phyloP scores from a whole-genome alignment of 495 filamentous ascomycete genomes.

The Aspergillus heteromorphus region DNA sequence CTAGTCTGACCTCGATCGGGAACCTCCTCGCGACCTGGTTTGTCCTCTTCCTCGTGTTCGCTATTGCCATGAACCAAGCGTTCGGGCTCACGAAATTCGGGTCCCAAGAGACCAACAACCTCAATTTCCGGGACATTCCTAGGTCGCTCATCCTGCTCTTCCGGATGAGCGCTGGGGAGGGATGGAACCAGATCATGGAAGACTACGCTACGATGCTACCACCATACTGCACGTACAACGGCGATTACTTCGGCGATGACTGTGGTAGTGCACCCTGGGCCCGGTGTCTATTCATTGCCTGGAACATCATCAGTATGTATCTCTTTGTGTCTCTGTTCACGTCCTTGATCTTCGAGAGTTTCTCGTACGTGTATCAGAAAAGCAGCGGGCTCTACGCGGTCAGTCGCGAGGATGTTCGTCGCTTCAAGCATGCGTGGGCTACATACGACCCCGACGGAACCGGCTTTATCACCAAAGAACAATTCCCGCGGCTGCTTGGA shows the following conservation, averaged over 20 bases:
- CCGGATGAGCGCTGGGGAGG: constrained; percentile 85
- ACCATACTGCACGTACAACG: constrained; percentile 66
- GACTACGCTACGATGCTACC: constrained; percentile 76
- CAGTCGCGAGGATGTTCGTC: constrained; percentile 84
- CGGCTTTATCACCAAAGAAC: constrained; percentile 86
- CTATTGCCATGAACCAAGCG: constrained; percentile 92
- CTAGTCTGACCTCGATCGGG: constrained; percentile 81
- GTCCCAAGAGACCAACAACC: constrained; percentile 62
- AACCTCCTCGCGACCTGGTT: constrained; percentile 97
- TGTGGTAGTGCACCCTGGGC: constrained; percentile 90
- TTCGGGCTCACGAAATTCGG: constrained; percentile 94
- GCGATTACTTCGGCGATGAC: constrained; percentile 75
- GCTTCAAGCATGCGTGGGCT: constrained; percentile 98
- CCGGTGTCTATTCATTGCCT: constrained; percentile 80
- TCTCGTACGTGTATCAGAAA: constrained; percentile 97
- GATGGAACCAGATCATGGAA: constrained; percentile 96
- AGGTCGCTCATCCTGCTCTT: constrained; percentile 93
- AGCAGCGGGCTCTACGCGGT: constrained; percentile 74
- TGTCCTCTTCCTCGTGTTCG: constrained; percentile 91
- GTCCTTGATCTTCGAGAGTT: constrained; percentile 98
- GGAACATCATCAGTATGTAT: constrained; percentile 99
- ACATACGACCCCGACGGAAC: constrained; percentile 87
- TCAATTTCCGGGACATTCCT: constrained; percentile 91
- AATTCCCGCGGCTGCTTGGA: constrained; percentile 82
- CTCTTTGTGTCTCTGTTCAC: constrained; percentile 98